Base-by-base conservation (phyloP, 2,329 filamentous ascomycete genomes). In the Boeremia lycopersici region DNA sequence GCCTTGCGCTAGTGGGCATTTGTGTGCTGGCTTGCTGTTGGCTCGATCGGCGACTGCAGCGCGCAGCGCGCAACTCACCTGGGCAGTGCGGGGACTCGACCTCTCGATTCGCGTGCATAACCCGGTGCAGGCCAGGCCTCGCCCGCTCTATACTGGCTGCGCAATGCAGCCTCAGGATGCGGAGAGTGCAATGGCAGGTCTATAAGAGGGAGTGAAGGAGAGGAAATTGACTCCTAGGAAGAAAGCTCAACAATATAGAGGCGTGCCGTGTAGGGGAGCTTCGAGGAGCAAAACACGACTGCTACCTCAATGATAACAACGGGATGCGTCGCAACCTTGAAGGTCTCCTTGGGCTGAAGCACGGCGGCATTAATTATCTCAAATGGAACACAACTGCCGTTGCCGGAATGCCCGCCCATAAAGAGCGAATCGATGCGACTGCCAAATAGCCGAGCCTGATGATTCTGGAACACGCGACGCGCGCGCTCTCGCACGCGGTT, bases 361-460 rank as follows among this genome's bases (percentile, higher is more conserved):
- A 55, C 25, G 31, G 46, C 46, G 30, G 52, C 35, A 42, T 61
- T 46, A 48, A 60, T 41, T 54, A 55, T 52, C 51, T 48, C 44
- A 52, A 49, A 47, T 38, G 45, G 40, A 41, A 39, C 13, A 38
- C 46, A 52, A 46, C 46, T 53, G 44, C 47, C 49, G 31, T 33
- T 10, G 34, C 49, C 51, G 62, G 63, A 49, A 52, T 30, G 15
- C 30, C 59, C 53, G 41, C 26, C 64, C 60, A 33, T 19, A 67
- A 63, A 35, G 53, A 62, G 63, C 56, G 55, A 65, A 60, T 38
- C 52, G 54, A 60, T 57, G 60, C 62, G 52, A 46, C 40, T 31
- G 8, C 33, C 29, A 30, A 25, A 17, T 39, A 45, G 36, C 45
- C 40, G 38, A 35, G 25, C 39, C 28, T 25, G 34, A 4, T 35